Evolutionary conservation across 495 filamentous ascomycete genomes (phyloP).

Genomic region (Hypoxylon fuscum): DNA sequence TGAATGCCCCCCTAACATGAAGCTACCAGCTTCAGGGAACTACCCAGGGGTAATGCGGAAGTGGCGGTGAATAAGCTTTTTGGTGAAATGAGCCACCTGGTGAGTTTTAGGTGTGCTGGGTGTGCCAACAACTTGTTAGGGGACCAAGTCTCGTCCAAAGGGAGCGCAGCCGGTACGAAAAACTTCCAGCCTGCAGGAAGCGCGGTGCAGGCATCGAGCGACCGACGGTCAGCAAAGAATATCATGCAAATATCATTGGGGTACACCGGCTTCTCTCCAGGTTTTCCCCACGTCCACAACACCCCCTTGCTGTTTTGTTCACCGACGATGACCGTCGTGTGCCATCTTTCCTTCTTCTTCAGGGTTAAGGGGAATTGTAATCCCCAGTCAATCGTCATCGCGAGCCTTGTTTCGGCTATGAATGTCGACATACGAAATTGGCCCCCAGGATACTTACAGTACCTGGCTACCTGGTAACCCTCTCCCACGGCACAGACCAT

Average conservation of each 20-base stretch:
- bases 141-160: constrained; percentile 3
- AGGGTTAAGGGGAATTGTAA: constrained; percentile 10
- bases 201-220: constrained; percentile 16
- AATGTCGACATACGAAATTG: constrained; percentile 18
- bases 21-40: constrained; percentile 25
- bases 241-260: constrained; percentile 25
- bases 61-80: constrained; percentile 43
- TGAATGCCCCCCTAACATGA: constrained; percentile 15
- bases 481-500: constrained; percentile 26
- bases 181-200: constrained; percentile 29
- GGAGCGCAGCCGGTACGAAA: constrained; percentile 17
- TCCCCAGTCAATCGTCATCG: constrained; percentile 26
- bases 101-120: constrained; percentile 23
- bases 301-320: constrained; percentile 21
- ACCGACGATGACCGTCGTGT: constrained; percentile 42
- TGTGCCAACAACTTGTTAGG: constrained; percentile 18
- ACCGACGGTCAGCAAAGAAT: constrained; percentile 27
- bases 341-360: constrained; percentile 36
- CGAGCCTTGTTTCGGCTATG: constrained; percentile 34
- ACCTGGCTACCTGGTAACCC: too few species aligned
- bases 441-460: too few species aligned
- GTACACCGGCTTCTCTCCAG: constrained; percentile 23
- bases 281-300: constrained; percentile 33
- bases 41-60: constrained; percentile 15
- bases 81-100: constrained; percentile 19